Conservation (phyloP, 2,329 filamentous ascomycete genomes). For the Rhynchosporium secalis region DNA sequence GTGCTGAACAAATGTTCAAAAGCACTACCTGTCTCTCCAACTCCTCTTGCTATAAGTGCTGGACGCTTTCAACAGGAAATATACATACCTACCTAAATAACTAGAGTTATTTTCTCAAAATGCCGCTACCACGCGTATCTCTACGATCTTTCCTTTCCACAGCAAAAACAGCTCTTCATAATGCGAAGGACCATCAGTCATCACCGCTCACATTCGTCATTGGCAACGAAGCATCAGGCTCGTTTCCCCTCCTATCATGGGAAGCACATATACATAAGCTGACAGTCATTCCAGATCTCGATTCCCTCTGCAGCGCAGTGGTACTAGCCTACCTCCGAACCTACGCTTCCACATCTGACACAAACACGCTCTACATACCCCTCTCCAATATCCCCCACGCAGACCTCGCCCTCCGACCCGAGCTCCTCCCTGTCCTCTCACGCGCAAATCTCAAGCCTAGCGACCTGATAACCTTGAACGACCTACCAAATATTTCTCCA, state of each 20-base stretch:
- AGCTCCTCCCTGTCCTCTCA: constrained; percentile 65
- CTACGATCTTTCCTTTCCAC: constrained; percentile 53
- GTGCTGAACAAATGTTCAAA: not conserved
- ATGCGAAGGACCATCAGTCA: constrained; percentile 44
- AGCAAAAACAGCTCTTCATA: constrained; percentile 50
- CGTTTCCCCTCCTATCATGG: constrained; percentile 20
- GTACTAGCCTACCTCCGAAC: constrained; percentile 74
- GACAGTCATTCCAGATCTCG: constrained; percentile 59
- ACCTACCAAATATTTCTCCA: constrained; percentile 47
- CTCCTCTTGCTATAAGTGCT: not conserved
- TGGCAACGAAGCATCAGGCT: constrained; percentile 68
- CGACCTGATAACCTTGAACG: constrained; percentile 66
- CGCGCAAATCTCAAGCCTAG: constrained; percentile 57
- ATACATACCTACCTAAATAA: not conserved
- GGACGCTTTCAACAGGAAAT: not conserved
- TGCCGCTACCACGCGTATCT: constrained; percentile 41
- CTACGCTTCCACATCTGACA: constrained; percentile 45
- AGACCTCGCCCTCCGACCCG: constrained; percentile 71
- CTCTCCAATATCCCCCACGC: constrained; percentile 68
- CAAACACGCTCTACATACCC: constrained; percentile 61
- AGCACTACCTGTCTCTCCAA: not conserved
- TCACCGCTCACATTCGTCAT: constrained; percentile 60
- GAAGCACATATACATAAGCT: not conserved
- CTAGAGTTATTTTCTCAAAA: constrained; percentile 10
- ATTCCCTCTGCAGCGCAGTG: constrained; percentile 75